phyloP scores from a whole-genome alignment of 495 filamentous ascomycete species.

The Aspergillus panamensis region DNA sequence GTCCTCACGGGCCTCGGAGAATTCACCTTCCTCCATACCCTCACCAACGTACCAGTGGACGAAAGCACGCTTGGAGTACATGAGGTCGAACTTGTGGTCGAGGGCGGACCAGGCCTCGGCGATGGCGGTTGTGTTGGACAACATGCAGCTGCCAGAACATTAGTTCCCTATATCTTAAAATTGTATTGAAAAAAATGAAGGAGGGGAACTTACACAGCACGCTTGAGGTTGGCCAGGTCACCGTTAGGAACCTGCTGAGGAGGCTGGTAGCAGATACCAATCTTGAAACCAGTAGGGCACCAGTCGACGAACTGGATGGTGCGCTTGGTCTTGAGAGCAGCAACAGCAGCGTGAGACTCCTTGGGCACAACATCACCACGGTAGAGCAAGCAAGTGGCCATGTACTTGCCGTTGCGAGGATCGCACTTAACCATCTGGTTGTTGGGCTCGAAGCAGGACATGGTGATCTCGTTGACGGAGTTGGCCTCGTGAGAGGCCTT shows the following conservation, averaged over 20 bases:
- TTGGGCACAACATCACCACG: conserved; percentile 97
- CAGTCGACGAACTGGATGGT: conserved; percentile 99
- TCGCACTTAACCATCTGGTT: conserved; percentile 99
- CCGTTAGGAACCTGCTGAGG: conserved; percentile 93
- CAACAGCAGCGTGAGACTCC: conserved; percentile 86
- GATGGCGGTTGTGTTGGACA: conserved; percentile 99
- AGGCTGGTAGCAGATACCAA: conserved; percentile 99
- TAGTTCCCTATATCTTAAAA: conserved; percentile 16
- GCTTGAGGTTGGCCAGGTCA: conserved; percentile 94
- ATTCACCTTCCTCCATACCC: conserved; percentile 99
- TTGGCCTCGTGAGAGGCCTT: conserved; percentile 93
- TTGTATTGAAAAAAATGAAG: neutral
- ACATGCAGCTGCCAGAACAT: conserved; percentile 72
- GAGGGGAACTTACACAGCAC: conserved; percentile 75
- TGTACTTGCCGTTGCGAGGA: conserved; percentile 98
- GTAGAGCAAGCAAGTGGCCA: conserved; percentile 97
- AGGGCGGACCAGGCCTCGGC: conserved; percentile 97
- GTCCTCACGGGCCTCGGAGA: conserved; percentile 98
- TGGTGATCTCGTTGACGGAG: conserved; percentile 62
- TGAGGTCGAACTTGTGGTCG: conserved; percentile 98
- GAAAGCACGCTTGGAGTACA: conserved; percentile 99
- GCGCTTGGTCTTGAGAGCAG: conserved; percentile 95
- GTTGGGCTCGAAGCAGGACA: conserved; percentile 71
- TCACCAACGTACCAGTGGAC: conserved; percentile 99
- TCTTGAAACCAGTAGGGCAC: conserved; percentile 99